Percentiles rank a stretch among this genome's conserved stretches.
phyloP scores from a whole-genome alignment of 306 rosid genomes.

The Citrullus mucosospermus region DNA sequence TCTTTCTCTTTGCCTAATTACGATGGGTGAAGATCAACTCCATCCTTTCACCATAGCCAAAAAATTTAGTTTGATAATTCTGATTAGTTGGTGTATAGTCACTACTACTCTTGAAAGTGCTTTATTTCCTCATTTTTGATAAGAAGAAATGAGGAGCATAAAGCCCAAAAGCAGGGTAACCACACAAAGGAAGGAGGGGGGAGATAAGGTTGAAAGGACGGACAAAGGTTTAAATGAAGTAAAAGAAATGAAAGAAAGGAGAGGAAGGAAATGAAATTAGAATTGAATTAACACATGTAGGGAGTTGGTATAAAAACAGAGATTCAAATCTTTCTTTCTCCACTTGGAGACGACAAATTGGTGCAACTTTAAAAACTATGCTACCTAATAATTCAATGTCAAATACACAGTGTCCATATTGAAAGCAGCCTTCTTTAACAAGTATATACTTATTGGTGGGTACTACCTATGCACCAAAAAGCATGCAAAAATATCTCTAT shows the following conservation, averaged over 20 bases:
- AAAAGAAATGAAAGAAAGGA: background rate
- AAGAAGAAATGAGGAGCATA: background rate
- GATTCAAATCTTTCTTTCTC: background rate
- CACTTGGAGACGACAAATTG: background rate
- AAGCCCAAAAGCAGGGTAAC: background rate
- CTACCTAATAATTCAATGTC: background rate
- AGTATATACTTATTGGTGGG: background rate
- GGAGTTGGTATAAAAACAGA: background rate
- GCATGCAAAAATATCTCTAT: background rate
- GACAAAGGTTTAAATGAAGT: background rate
- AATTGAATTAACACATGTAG: no score
- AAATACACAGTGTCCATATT: background rate
- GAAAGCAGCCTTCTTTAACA: background rate
- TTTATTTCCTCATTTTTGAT: background rate
- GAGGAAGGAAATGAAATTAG: background rate
- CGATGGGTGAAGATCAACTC: no score
- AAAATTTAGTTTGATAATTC: no score
- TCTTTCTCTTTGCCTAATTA: background rate
- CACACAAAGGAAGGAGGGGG: background rate
- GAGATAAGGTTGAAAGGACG: background rate
- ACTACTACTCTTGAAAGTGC: background rate
- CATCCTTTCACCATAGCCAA: no score
- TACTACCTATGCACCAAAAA: background rate
- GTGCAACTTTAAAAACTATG: background rate
- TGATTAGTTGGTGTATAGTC: background rate